phyloP scores from a whole-genome alignment of 2,329 filamentous ascomycete species.

The Anthostomella pinea region DNA sequence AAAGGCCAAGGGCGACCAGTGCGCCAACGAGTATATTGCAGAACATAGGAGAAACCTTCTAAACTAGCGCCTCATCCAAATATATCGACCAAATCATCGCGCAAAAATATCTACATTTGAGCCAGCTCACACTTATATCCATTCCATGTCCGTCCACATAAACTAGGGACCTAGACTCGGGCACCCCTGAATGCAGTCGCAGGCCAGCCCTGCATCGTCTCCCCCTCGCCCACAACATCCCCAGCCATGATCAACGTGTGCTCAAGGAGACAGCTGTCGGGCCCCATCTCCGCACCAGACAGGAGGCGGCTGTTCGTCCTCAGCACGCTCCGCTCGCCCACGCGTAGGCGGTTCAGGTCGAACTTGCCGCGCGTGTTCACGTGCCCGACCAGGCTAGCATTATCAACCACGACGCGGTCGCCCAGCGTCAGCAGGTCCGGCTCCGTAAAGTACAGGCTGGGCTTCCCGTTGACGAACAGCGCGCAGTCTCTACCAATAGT shows the following conservation, averaged over 20 bases:
- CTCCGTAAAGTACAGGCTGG: slow-evolving; percentile 54
- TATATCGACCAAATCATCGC: no score
- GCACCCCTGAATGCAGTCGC: slow-evolving; percentile 24
- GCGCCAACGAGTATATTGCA: no score
- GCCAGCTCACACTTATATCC: no score
- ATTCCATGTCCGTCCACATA: no score
- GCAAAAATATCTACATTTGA: no score
- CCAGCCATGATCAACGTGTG: slow-evolving; percentile 57
- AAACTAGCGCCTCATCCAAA: no score
- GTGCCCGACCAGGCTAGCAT: slow-evolving; percentile 54
- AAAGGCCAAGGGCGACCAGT: no score
- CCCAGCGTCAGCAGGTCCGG: slow-evolving; percentile 54
- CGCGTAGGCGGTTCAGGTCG: slow-evolving; percentile 48
- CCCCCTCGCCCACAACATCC: slow-evolving; percentile 49
- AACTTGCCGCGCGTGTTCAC: slow-evolving; percentile 57
- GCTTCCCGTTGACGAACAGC: slow-evolving; percentile 51
- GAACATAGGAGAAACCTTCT: no score
- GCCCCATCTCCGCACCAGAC: slow-evolving; percentile 50
- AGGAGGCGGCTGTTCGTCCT: slow-evolving; percentile 50
- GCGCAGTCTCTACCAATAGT: slow-evolving; percentile 53
- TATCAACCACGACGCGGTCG: slow-evolving; percentile 51
- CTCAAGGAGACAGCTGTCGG: slow-evolving; percentile 52
- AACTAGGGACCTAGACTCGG: no score
- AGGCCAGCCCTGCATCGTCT: slow-evolving; percentile 56
- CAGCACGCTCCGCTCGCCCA: slow-evolving; percentile 51